These are phyloP conservation scores for Salvia miltiorrhiza DNA, from an alignment of 257 asterid species.

Conservation along the genomic window DNA sequence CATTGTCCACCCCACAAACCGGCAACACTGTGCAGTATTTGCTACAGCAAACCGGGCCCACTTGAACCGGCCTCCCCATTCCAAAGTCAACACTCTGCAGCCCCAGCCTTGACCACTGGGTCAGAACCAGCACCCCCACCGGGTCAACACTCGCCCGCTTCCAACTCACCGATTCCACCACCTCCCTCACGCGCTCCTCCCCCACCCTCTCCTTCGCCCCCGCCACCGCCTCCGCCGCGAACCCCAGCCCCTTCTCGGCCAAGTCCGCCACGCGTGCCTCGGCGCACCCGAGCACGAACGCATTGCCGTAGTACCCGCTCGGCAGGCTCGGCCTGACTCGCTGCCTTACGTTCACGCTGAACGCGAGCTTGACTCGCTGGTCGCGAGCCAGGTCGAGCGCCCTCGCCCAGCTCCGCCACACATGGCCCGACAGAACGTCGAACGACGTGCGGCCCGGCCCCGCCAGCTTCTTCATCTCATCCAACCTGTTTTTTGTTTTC, in stretches of 20 bases:
- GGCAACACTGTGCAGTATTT: conserved; percentile 56
- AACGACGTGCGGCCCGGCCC: conserved; percentile 36
- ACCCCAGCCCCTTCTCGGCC: conserved; percentile 27
- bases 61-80: conserved; percentile 50
- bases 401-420: conserved; percentile 71
- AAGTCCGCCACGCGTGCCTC: conserved; percentile 34
- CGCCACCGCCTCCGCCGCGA: conserved; percentile 38
- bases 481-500: conserved; percentile 15
- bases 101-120: conserved; percentile 77
- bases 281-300: conserved; percentile 61
- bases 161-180: conserved; percentile 54
- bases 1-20: conserved; percentile 23
- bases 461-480: conserved; percentile 36
- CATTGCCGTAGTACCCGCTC: conserved; percentile 63
- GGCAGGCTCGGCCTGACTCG: conserved; percentile 60
- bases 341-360: conserved; percentile 49
- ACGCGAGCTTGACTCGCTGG: conserved; percentile 47
- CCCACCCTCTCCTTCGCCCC: conserved; percentile 57
- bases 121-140: conserved; percentile 62
- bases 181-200: conserved; percentile 55
- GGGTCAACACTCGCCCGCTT: conserved; percentile 41
- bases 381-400: conserved; percentile 42
- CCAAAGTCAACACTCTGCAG: conserved; percentile 62
- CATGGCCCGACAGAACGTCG: conserved; percentile 62
- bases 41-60: conserved; percentile 52